These are phyloP conservation scores for Paramecium sonneborni DNA, from an alignment of 73 alveolate species.

Conservation along the genomic window DNA sequence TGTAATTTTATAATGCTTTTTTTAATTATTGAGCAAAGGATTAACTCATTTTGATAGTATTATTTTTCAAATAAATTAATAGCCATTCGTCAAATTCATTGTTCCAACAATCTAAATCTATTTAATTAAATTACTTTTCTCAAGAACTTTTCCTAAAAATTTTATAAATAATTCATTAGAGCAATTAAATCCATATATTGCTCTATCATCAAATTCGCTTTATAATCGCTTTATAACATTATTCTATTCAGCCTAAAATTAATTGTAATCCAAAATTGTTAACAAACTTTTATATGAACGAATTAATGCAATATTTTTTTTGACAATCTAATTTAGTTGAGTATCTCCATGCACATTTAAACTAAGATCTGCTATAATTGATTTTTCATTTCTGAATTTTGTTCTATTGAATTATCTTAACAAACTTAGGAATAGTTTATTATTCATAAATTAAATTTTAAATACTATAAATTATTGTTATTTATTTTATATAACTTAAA, in stretches of 20 bases:
- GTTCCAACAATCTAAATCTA: not conserved
- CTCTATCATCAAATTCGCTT: not conserved
- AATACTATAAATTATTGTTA: not conserved
- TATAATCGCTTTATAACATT: not conserved
- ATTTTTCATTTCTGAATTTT: not conserved
- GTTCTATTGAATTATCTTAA: not conserved
- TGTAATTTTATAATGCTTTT: not conserved
- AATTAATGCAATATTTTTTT: not conserved
- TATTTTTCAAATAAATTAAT: not conserved
- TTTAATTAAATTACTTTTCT: not conserved
- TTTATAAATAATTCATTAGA: constrained; percentile 10
- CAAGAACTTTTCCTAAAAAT: not conserved
- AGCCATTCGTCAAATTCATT: not conserved
- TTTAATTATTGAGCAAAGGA: not conserved
- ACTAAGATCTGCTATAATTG: not conserved
- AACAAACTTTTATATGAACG: not conserved
- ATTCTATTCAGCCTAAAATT: not conserved
- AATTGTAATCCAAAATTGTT: not conserved
- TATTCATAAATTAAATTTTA: not conserved
- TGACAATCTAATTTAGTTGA: not conserved
- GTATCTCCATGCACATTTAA: not conserved
- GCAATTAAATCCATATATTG: not conserved
- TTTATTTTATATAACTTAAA: too few relatives aligned
- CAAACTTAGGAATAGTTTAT: not conserved
- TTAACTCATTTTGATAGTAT: not conserved